Base-by-base conservation (phyloP, 176 grass and related monocot species). In the Musa acuminata region DNA sequence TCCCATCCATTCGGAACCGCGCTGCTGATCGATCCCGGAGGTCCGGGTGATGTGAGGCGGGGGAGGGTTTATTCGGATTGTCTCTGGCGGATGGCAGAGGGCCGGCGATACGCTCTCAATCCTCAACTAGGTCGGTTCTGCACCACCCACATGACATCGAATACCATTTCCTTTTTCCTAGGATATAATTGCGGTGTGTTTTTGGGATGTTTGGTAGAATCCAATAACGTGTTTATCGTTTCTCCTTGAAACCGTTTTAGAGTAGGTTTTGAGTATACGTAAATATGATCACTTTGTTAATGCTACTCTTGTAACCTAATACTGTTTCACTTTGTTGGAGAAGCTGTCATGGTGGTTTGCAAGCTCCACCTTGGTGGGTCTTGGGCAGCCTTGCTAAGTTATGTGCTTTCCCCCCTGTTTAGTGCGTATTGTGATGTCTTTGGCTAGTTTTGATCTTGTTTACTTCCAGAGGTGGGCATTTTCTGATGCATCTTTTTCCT, bases 41-140 rank as follows among this genome's bases (percentile, higher is more conserved):
- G 11, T 23, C 20, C 51, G 13, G 19, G 9, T 53, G 70, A 72
- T 72, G 70, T 24, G 70, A 72, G 70, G 70, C 63, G 63, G 63
- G 2, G 22, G 63, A 26, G 23, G 2, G 11, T 10, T 72, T 69
- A 2, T 24, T 9, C 20, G 49, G 49, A 24, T 53, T 53, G 6
- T 9, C 3, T 23, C 51, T 53, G 49, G 70, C 70, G 70, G 49
- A 72, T 72, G 70, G 70, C 49, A 4, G 70, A 72, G 50, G 20
- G 70, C 22, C 52, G 49, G 70, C 70, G n/a, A 53, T 72, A 72
- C 25, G 70, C 50, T 22, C 19, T 72, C 49, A 72, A 24, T 72
- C 70, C 70, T 23, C 70, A 72, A 24, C 50, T 72, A 72, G 70
- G 70, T 51, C 50, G 24, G 49, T 52, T n/a, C 13, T 22, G 52